Conservation (phyloP, 1,139 yeast genomes). For the Groenewaldozyma sp. region DNA sequence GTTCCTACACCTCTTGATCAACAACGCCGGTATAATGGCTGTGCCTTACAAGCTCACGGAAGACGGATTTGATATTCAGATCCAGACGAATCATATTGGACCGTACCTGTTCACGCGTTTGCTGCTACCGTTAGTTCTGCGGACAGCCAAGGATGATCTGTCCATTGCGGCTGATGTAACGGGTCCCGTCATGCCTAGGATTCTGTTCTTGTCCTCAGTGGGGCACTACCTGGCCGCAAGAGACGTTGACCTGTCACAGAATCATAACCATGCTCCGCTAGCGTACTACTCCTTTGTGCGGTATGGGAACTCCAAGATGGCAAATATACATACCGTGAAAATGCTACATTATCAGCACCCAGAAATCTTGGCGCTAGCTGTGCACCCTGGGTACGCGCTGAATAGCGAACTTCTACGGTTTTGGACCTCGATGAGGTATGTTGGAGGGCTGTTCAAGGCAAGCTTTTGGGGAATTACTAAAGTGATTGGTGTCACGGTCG, state of each 20-base stretch:
- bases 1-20: constrained; percentile 51
- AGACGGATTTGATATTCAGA: constrained; percentile 72
- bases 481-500: constrained; percentile 60
- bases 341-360: constrained; percentile 62
- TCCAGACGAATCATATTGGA: constrained; percentile 71
- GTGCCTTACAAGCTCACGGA: constrained; percentile 53
- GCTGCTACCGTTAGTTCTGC: constrained; percentile 46
- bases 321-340: constrained; percentile 67
- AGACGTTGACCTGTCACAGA: constrained; percentile 42
- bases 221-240: constrained; percentile 53
- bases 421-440: constrained; percentile 68
- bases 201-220: constrained; percentile 60
- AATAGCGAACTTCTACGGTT: constrained; percentile 65
- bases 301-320: constrained; percentile 71
- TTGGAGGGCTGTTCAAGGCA: constrained; percentile 65
- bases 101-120: constrained; percentile 64
- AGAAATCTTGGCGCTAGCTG: constrained; percentile 51
- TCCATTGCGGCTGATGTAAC: background rate
- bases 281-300: constrained; percentile 68
- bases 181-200: constrained; percentile 37
- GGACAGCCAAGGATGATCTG: constrained; percentile 23
- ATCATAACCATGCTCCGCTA: constrained; percentile 55
- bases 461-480: constrained; percentile 58
- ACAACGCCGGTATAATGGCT: constrained; percentile 81
- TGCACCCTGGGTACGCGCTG: constrained; percentile 84